phyloP scores from a whole-genome alignment of 805 yeast species.

The Metschnikowia hibisci region DNA sequence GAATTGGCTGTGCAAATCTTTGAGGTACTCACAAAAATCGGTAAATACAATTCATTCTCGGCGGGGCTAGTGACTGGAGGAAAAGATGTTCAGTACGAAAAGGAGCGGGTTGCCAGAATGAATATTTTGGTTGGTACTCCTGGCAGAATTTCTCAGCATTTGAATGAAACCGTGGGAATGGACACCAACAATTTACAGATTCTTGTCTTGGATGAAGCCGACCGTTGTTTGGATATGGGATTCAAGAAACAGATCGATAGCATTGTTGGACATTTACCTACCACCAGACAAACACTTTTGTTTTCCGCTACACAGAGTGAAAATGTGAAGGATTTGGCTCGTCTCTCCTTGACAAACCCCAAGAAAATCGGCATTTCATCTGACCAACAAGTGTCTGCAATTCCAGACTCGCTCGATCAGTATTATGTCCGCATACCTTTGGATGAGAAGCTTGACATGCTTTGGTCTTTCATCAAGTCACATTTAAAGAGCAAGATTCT shows the following conservation, averaged over 20 bases:
- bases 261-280: constrained; percentile 72
- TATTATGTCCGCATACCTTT: constrained; percentile 68
- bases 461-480: constrained; percentile 82
- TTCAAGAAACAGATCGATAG: constrained; percentile 79
- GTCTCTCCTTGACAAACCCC: constrained; percentile 68
- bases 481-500: constrained; percentile 77
- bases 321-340: constrained; percentile 74
- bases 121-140: constrained; percentile 90
- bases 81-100: constrained; percentile 77
- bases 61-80: constrained; percentile 95
- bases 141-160: constrained; percentile 83
- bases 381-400: constrained; percentile 52
- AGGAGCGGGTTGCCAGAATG: constrained; percentile 71
- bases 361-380: constrained; percentile 39
- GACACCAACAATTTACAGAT: constrained; percentile 72
- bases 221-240: constrained; percentile 90
- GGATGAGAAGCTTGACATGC: constrained; percentile 76
- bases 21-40: constrained; percentile 80
- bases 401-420: constrained; percentile 85
- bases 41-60: constrained; percentile 67
- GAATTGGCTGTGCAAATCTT: constrained; percentile 89
- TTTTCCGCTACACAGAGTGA: constrained; percentile 91
- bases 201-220: constrained; percentile 87
- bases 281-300: constrained; percentile 74
- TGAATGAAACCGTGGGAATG: constrained; percentile 83